Base-by-base conservation (phyloP, 1,139 yeast genomes). In the Nematodospora anomalae region DNA sequence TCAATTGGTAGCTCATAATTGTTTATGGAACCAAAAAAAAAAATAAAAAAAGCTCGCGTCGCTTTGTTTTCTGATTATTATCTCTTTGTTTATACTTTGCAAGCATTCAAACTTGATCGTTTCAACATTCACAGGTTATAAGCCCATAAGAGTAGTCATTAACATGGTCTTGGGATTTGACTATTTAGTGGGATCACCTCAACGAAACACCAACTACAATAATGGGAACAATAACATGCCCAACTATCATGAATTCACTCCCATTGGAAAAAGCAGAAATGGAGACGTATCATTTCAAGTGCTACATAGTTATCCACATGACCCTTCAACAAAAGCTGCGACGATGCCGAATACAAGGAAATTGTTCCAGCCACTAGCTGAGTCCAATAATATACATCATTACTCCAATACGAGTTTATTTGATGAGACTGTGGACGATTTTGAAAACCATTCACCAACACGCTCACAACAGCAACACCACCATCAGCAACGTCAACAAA, bases 291-390 rank as follows among this genome's bases (percentile, higher is more conserved):
- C 37, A 7, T 45, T 45, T 20, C 46, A 45, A 27, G 49, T 45
- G 2, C 9, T 43, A n/a, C 45, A 42, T 12, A 33, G 32, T 14
- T 41, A 43, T 20, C 45, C 47, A 8, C 25, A 36, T 20, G 36
- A 34, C 18, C 27, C 13, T 26, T 16, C 36, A 30, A 25, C 35
- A 25, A 26, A 29, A 16, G 10, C 33, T 14, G 27, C 21, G 10
- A 18, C 28, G 15, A 26, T 30, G 12, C 24, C 39, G 10, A 37
- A 37, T 12, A 16, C 25, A 24, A 28, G 46, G 24, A 38, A 23
- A n/a, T 28, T 45, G 26, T 37, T 44, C 14, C 36, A 40, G 21
- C 40, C 45, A n/a, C 18, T 45, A 15, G 32, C 29, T n/a, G 45
- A 44, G 11, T 26, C 38, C 4, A 38, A 37, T 15, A 27, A 30